phyloP scores from a whole-genome alignment of 768 basidiomycete species.

The Inosperma sp. region DNA sequence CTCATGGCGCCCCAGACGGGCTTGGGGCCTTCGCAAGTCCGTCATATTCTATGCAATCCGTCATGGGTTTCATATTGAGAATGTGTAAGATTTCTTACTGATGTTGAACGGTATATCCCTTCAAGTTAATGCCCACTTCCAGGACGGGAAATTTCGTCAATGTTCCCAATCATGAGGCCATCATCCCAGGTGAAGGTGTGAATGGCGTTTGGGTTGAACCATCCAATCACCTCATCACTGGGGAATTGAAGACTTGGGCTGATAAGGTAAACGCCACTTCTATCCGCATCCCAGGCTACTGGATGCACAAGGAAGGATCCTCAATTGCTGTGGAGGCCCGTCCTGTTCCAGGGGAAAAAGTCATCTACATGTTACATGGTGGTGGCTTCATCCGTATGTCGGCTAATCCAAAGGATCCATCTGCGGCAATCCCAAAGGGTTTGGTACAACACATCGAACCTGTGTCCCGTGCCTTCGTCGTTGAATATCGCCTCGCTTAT shows the following conservation, averaged over 20 bases:
- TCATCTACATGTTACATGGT: constrained; percentile 63
- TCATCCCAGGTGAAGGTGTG: constrained; percentile 35
- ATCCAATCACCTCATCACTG: constrained; percentile 39
- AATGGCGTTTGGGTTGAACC: constrained; percentile 49
- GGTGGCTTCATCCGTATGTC: constrained; percentile 53
- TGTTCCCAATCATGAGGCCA: constrained; percentile 37
- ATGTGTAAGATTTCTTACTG: constrained; percentile 24
- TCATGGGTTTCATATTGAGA: constrained; percentile 20
- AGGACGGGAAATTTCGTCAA: constrained; percentile 34
- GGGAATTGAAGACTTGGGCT: constrained; percentile 40
- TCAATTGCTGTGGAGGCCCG: constrained; percentile 33
- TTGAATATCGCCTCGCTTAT: constrained; percentile 71
- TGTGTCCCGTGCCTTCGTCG: constrained; percentile 47
- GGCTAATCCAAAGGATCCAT: constrained; percentile 51
- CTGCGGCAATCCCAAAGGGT: constrained; percentile 42
- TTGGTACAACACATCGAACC: constrained; percentile 42
- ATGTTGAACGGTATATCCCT: not conserved
- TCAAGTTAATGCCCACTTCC: too few relatives aligned
- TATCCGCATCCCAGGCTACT: constrained; percentile 51
- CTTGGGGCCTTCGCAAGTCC: constrained; percentile 43
- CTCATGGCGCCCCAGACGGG: constrained; percentile 39
- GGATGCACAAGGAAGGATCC: constrained; percentile 43
- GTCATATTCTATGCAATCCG: constrained; percentile 35
- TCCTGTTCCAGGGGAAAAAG: constrained; percentile 48
- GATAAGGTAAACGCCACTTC: constrained; percentile 36